Base-by-base conservation (phyloP, 2,329 filamentous ascomycete species). In the Diaporthe ampelina region DNA sequence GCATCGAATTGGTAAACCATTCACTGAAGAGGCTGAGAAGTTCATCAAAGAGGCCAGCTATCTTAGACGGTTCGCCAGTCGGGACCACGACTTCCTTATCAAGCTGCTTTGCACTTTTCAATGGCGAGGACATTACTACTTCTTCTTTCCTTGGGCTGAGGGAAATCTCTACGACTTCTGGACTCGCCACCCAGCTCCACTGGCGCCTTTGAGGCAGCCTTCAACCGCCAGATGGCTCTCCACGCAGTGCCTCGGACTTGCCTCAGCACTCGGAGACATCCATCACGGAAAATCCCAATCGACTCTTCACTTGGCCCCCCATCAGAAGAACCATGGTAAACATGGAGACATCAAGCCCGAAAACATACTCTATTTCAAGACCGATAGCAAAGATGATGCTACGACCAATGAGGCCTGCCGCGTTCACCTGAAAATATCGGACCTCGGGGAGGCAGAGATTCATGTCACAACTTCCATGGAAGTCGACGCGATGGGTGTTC, bases 261-360 rank as follows among this genome's bases (percentile, higher is more conserved):
- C 19, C 11, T 15, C 11, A 26, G 61, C 37, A 32, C 61, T 67
- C n/a, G 52, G 15, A 50, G 61, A 67, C 19, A 67, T 67, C 3
- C 61, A 67, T n/a, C 29, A 9, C 37, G 61, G 61, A 15, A 21
- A 45, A 24, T 21, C 48, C 24, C 48, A 52, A 3, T 24, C n/a
- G 3, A 52, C n/a, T 52, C 11, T 24, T 13, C 48, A 52, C 48
- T 45, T 45, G 43, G 6, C 43, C 15, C 43, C 43, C 21, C 3
- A 45, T 17, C 19, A 52, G 48, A 26, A 50, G 37, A 63, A 63
- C 5, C 61, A 67, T 4, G 61, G 61, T 9, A 67, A 67, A 67
- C 61, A 67, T n/a, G 61, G 61, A 67, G 61, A 67, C 29, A 24
- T 67, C 61, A 67, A 45, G 24, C 61, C 61, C 11, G 37, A 67